These are phyloP conservation scores for Hypomyces rosellus DNA, from an alignment of 2,329 filamentous ascomycete genomes.

Conservation along the genomic window DNA sequence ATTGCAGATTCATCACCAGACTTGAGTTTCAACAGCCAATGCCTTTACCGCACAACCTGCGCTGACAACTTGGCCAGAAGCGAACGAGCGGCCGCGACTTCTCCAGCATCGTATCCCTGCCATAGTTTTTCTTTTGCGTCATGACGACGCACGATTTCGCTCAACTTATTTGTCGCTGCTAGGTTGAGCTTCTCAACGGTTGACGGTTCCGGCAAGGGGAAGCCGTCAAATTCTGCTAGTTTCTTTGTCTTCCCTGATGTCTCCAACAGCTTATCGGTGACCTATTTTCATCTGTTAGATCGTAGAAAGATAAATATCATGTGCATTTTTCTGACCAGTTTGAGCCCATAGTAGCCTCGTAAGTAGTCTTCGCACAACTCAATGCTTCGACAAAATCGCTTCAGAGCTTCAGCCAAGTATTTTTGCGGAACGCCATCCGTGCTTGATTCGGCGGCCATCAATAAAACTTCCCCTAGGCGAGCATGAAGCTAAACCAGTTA, in stretches of 20 bases:
- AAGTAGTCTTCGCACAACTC: conserved; percentile 92
- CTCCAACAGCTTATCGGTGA: conserved; percentile 44
- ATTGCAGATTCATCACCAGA: neutral
- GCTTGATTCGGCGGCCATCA: conserved; percentile 55
- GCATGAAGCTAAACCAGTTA: conserved; percentile 66
- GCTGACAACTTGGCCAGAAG: conserved; percentile 52
- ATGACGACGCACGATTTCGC: conserved; percentile 65
- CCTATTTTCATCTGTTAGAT: conserved; percentile 27
- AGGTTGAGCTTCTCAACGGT: conserved; percentile 65
- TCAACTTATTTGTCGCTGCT: conserved; percentile 65
- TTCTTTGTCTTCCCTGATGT: conserved; percentile 38
- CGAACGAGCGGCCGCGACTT: conserved; percentile 65
- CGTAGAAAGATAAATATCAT: neutral
- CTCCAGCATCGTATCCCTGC: conserved; percentile 65
- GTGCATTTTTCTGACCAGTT: conserved; percentile 50
- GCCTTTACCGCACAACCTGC: conserved; percentile 34
- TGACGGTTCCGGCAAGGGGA: conserved; percentile 48
- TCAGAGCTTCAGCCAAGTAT: conserved; percentile 65
- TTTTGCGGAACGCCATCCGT: conserved; percentile 37
- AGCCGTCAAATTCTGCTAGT: conserved; percentile 41
- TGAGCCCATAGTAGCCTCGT: conserved; percentile 86
- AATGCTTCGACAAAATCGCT: conserved; percentile 82
- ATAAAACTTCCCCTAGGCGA: conserved; percentile 74
- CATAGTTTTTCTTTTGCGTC: conserved; percentile 56
- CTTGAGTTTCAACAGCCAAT: neutral